Percentiles rank a stretch among this genome's conserved stretches.
phyloP scores from a whole-genome alignment of 495 filamentous ascomycete species.

The Hypoxylon lienhwacheense region DNA sequence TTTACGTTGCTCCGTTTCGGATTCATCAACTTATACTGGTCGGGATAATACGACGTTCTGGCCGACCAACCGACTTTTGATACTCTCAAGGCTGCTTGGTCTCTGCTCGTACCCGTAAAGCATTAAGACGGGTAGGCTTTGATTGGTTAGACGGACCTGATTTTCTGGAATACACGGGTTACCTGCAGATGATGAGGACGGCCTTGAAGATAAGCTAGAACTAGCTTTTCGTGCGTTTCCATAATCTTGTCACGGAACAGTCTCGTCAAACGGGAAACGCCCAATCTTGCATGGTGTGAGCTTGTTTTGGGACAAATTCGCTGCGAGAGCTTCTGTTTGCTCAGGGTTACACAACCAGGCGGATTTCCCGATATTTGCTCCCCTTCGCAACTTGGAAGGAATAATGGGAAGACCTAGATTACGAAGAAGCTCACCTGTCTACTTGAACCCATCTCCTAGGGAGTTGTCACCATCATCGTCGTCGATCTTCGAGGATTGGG shows the following conservation, averaged over 20 bases:
- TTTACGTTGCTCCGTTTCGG: neutral
- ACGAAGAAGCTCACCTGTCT: slow-evolving; percentile 46
- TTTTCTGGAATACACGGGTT: slow-evolving; percentile 18
- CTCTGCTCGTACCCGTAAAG: slow-evolving; percentile 29
- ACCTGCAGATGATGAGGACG: slow-evolving; percentile 28
- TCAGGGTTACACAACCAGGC: slow-evolving; percentile 27
- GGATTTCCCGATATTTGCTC: slow-evolving; percentile 30
- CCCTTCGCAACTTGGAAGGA: slow-evolving; percentile 29
- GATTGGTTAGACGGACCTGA: slow-evolving; percentile 22
- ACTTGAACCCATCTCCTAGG: slow-evolving; percentile 42
- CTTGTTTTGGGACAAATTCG: slow-evolving; percentile 30
- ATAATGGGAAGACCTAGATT: slow-evolving; percentile 51
- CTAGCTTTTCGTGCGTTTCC: slow-evolving; percentile 17
- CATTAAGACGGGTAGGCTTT: slow-evolving; percentile 4
- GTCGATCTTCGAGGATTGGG: slow-evolving; percentile 46
- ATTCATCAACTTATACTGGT: slow-evolving; percentile 13
- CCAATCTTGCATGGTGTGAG: slow-evolving; percentile 26
- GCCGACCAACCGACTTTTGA: slow-evolving; percentile 8
- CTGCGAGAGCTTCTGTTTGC: slow-evolving; percentile 33
- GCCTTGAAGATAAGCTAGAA: slow-evolving; percentile 27
- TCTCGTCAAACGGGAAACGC: slow-evolving; percentile 23
- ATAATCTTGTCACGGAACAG: slow-evolving; percentile 24
- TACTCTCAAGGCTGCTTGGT: slow-evolving; percentile 24
- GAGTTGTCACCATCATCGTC: slow-evolving; percentile 46
- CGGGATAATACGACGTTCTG: slow-evolving; percentile 10